A percentile compares a stretch with the other conserved stretches of the same genome.
Conservation (phyloP, 164 flowering plant genomes). For the Cinnamomum micranthum region DNA sequence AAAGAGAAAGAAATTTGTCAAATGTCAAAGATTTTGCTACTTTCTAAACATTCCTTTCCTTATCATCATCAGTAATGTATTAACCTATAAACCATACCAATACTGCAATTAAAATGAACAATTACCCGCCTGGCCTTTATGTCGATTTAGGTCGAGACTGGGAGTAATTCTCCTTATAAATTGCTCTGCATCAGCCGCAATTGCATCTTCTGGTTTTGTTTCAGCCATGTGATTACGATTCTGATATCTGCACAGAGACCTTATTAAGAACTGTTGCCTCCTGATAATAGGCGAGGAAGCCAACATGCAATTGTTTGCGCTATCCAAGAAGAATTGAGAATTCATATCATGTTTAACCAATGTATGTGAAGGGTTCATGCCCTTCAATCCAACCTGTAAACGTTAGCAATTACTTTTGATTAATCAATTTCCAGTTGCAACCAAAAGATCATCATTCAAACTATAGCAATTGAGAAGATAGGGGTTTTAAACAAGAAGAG, state of each 20-base stretch:
- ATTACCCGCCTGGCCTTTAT: constrained; percentile 97
- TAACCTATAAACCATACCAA: background rate
- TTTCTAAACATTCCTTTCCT: background rate
- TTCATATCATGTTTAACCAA: constrained; percentile 28
- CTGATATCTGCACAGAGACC: constrained; percentile 33
- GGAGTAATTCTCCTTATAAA: constrained; percentile 77
- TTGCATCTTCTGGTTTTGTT: constrained; percentile 14
- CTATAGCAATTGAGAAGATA: background rate
- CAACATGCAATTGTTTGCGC: constrained; percentile 23
- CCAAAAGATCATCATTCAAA: background rate
- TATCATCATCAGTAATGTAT: background rate
- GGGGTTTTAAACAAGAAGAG: background rate
- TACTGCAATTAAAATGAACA: background rate
- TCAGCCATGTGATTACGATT: constrained; percentile 11
- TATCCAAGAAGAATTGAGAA: constrained; percentile 19
- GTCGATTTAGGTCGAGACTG: constrained; percentile 47
- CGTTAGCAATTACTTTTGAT: background rate
- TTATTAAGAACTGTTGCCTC: constrained; percentile 59
- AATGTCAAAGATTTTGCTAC: background rate
- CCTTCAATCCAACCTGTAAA: background rate
- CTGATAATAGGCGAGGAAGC: constrained; percentile 44
- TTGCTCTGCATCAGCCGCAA: constrained; percentile 67
- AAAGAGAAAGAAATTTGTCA: background rate
- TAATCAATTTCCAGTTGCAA: background rate
- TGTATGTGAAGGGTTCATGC: constrained; percentile 8